These are phyloP conservation scores for Pythium scleroteichum DNA, from an alignment of 352 stramenopile genomes.

Conservation along the genomic window DNA sequence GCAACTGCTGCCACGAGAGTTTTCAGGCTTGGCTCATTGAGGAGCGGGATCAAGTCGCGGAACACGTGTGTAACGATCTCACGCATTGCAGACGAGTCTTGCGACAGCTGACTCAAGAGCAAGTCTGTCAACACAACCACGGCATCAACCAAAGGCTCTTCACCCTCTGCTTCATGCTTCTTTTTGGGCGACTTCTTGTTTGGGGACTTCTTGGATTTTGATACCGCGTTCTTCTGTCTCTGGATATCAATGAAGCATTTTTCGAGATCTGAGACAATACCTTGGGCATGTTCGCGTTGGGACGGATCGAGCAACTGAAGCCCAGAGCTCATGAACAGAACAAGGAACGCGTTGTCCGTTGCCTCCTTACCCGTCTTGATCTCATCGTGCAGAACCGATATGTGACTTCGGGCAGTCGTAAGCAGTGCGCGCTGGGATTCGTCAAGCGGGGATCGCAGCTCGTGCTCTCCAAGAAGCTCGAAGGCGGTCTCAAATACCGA, in stretches of 20 bases:
- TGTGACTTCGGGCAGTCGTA: constrained; percentile 35
- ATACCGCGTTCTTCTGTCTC: constrained; percentile 28
- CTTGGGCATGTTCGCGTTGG: constrained; percentile 59
- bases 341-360: constrained; percentile 55
- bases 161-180: constrained; percentile 22
- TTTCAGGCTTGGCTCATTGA: constrained; percentile 58
- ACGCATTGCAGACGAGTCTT: constrained; percentile 82
- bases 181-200: constrained; percentile 26
- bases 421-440: constrained; percentile 38
- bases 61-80: constrained; percentile 86
- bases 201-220: constrained; percentile 34
- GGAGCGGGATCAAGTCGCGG: constrained; percentile 64
- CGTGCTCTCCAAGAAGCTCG: constrained; percentile 38
- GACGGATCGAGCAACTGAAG: constrained; percentile 72
- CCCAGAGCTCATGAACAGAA: constrained; percentile 75
- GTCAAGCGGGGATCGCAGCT: constrained; percentile 44
- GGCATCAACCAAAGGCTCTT: constrained; percentile 38
- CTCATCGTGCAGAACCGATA: constrained; percentile 34
- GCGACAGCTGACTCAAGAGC: constrained; percentile 78
- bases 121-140: constrained; percentile 83
- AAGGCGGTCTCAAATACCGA: constrained; percentile 44
- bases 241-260: constrained; percentile 70
- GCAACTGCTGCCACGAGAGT: constrained; percentile 76
- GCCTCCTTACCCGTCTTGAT: constrained; percentile 38
- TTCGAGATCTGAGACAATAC: constrained; percentile 63